Evolutionary conservation across 257 asterid genomes (phyloP).

Genomic region (Mitragyna speciosa): DNA sequence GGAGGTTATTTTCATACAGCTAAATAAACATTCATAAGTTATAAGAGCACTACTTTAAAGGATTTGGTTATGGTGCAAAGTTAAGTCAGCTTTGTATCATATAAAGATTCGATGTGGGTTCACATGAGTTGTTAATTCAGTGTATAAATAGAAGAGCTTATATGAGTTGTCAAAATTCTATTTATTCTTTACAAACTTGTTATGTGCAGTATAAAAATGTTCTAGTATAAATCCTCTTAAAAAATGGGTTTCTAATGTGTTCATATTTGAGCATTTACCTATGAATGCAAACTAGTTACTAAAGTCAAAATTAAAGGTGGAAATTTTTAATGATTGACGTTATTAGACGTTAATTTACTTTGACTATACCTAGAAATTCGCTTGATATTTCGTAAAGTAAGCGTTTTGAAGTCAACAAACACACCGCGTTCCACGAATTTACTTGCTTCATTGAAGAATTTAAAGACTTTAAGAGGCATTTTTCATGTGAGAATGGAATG

Average conservation of each 20-base stretch:
- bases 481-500: background rate
- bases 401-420: slow-evolving; percentile 12
- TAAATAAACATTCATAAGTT: no score
- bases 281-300: background rate
- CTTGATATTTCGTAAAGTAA: background rate
- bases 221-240: background rate
- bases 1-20: no score
- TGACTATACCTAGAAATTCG: background rate
- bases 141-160: no score
- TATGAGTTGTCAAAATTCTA: no score
- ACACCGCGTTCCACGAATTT: background rate
- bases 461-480: background rate
- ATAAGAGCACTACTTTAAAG: no score
- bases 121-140: no score
- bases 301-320: slow-evolving; percentile 1
- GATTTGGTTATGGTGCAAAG: no score
- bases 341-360: background rate
- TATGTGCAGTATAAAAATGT: no score
- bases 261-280: background rate
- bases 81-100: no score
- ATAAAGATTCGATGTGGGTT: no score
- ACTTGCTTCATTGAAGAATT: background rate
- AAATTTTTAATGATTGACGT: background rate
- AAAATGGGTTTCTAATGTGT: background rate
- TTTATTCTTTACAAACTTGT: no score